Percentiles rank a stretch among this genome's conserved stretches.
Conservation (phyloP, 495 filamentous ascomycete species). For the Penicillium chermesinum region DNA sequence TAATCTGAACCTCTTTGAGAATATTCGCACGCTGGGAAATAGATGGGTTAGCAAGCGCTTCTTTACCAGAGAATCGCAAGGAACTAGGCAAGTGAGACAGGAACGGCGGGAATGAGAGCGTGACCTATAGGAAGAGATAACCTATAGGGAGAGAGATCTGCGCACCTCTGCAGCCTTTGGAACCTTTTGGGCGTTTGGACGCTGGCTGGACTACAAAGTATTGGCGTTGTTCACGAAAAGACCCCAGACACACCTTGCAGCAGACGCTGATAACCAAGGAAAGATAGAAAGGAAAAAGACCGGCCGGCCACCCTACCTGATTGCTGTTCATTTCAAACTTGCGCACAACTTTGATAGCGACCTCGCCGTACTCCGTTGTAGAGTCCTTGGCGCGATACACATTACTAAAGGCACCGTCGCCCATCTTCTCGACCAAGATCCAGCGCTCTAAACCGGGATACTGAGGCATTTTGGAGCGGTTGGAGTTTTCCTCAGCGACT, state of each 20-base stretch:
- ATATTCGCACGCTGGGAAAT: conserved; percentile 81
- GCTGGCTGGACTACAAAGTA: conserved; percentile 60
- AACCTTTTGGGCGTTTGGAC: conserved; percentile 90
- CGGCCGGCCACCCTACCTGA: conserved; percentile 62
- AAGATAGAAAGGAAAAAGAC: conserved; percentile 15
- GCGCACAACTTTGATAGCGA: conserved; percentile 96
- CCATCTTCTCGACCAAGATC: conserved; percentile 94
- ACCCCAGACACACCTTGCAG: conserved; percentile 4
- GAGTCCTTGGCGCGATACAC: conserved; percentile 85
- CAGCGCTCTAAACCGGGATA: conserved; percentile 92
- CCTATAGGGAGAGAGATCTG: conserved; percentile 44
- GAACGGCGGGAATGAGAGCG: conserved; percentile 11
- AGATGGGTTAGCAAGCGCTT: conserved; percentile 2
- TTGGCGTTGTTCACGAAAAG: conserved; percentile 32
- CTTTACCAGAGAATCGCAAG: neutral
- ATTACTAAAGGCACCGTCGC: conserved; percentile 97
- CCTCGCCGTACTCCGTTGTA: conserved; percentile 63
- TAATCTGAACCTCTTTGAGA: conserved; percentile 97
- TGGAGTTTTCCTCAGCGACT: conserved; percentile 84
- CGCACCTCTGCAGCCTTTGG: conserved; percentile 98
- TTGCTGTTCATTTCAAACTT: conserved; percentile 98
- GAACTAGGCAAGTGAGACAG: neutral
- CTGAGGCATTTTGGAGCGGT: conserved; percentile 75
- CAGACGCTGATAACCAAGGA: conserved; percentile 1
- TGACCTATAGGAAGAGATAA: too few species aligned